Percentiles rank a stretch among this genome's conserved stretches.
Evolutionary conservation across 331 rosid species (phyloP).

Genomic region (Ulmus americana): DNA sequence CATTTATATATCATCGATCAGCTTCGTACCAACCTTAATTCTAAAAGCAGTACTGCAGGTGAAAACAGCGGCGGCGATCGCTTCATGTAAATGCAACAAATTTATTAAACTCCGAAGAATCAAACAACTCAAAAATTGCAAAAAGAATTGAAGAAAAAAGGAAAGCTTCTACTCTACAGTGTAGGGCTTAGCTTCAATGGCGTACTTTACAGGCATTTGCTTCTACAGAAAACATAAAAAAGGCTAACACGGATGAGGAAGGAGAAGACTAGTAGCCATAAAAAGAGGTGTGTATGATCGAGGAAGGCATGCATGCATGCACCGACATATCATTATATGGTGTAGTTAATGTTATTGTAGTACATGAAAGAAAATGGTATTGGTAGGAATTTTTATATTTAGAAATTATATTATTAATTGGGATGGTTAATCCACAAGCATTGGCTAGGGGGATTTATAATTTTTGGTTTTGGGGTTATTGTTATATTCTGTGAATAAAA

Average conservation of each 20-base stretch:
- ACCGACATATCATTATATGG: not conserved
- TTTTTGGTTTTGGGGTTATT: constrained; percentile 24
- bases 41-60: constrained; percentile 62
- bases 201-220: not conserved
- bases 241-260: constrained; percentile 29
- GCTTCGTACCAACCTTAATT: constrained; percentile 33
- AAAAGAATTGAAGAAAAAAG: not conserved
- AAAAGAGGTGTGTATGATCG: constrained; percentile 13
- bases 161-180: not conserved
- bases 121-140: not conserved
- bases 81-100: constrained; percentile 29
- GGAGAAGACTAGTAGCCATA: constrained; percentile 5
- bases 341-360: not conserved
- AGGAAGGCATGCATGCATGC: constrained; percentile 2
- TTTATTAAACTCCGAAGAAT: not conserved
- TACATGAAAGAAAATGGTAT: constrained; percentile 14
- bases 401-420: constrained; percentile 24
- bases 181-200: constrained; percentile 3
- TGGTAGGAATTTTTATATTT: constrained; percentile 26
- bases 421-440: constrained; percentile 19
- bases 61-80: constrained; percentile 39
- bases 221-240: constrained; percentile 19
- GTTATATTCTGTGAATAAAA: constrained; percentile 28
- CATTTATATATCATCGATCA: constrained; percentile 4
- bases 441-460: constrained; percentile 24